Evolutionary conservation across 1,284 basidiomycete genomes (phyloP).

Genomic region (Sanguinoderma infundibulare): DNA sequence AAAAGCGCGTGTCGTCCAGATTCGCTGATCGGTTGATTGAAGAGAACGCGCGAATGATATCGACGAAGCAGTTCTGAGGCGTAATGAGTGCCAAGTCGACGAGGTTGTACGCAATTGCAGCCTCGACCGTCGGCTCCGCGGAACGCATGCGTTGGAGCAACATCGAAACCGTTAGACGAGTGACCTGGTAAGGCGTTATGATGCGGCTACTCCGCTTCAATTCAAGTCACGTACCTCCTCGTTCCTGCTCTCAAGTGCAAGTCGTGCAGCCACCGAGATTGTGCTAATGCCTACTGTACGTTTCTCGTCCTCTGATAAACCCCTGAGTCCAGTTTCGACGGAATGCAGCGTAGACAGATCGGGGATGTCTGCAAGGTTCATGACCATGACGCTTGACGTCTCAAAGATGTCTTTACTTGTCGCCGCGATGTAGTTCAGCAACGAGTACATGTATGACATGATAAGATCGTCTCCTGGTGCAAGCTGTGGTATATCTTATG

Average conservation of each 20-base stretch:
- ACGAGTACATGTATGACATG: conserved; percentile 95
- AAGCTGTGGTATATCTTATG: conserved; percentile 49
- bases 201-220: background rate
- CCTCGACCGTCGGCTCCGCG: conserved; percentile 86
- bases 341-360: conserved; percentile 56
- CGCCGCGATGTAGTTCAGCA: conserved; percentile 88
- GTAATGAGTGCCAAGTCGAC: conserved; percentile 88
- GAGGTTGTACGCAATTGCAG: conserved; percentile 89
- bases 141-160: conserved; percentile 86
- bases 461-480: conserved; percentile 89
- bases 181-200: conserved; percentile 55
- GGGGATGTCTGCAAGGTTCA: conserved; percentile 35
- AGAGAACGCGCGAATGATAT: conserved; percentile 88
- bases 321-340: conserved; percentile 62
- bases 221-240: conserved; percentile 66
- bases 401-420: conserved; percentile 79
- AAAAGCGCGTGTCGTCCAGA: conserved; percentile 83
- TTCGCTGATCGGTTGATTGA: conserved; percentile 85
- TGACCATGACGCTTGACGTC: conserved; percentile 46
- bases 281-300: conserved; percentile 87
- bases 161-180: conserved; percentile 89
- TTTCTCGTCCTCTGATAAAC: conserved; percentile 84
- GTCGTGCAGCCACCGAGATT: conserved; percentile 84
- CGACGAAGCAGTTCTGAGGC: conserved; percentile 79
- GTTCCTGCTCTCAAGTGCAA: conserved; percentile 82